Evolutionary conservation across 306 rosid genomes (phyloP).

Genomic region (Ammopiptanthus mongolicus): DNA sequence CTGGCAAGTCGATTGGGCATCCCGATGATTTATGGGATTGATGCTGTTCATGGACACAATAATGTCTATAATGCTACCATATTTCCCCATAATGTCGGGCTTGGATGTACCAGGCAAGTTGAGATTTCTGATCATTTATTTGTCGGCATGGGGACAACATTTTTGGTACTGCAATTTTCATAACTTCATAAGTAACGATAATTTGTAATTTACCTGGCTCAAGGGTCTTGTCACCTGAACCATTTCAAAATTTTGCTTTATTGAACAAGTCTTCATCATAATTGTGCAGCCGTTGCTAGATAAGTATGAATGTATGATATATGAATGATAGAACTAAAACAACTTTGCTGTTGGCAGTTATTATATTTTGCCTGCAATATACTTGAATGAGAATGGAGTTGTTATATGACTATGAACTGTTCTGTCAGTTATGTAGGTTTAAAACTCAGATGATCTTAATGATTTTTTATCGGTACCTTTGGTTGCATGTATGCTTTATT

Average conservation of each 20-base stretch:
- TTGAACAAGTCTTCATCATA: background rate
- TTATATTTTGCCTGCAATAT: constrained; percentile 3
- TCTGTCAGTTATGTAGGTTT: background rate
- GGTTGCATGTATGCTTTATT: background rate
- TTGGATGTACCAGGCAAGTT: constrained; percentile 94
- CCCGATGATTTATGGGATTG: constrained; percentile 96
- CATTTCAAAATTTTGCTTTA: background rate
- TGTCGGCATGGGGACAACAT: background rate
- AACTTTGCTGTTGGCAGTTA: background rate
- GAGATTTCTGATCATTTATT: background rate
- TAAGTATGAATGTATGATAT: background rate
- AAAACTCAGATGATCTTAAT: background rate
- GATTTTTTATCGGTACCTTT: background rate
- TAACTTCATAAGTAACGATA: background rate
- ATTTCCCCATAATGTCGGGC: constrained; percentile 93
- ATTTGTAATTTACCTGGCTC: background rate
- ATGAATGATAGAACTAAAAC: background rate
- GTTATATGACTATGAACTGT: background rate
- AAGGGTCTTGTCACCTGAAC: background rate
- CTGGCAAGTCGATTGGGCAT: constrained; percentile 78
- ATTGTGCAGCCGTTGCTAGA: background rate
- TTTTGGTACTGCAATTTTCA: background rate
- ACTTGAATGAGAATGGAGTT: background rate
- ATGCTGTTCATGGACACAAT: constrained; percentile 98
- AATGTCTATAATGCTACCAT: constrained; percentile 90